These are phyloP conservation scores for Sorghum bicolor DNA, from an alignment of 176 grass and related monocot species.

Conservation along the genomic window Sorghum_bicolor_NCBIv3 NC_012870.2:68503501-68504000, in stretches of 20 bases:
- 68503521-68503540: constrained; percentile 81
- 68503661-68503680: constrained; percentile 77
- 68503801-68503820: constrained; percentile 65
- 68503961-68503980: neutral
- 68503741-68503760: constrained; percentile 77
- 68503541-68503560: constrained; percentile 64
- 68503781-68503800: constrained; percentile 85
- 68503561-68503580: constrained; percentile 83
- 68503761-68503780: constrained; percentile 44
- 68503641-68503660: constrained; percentile 56
- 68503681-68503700: constrained; percentile 94
- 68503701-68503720: constrained; percentile 99
- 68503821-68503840: constrained; percentile 73
- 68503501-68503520: constrained; percentile 69
- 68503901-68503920: constrained; percentile 1
- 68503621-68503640: constrained; percentile 54
- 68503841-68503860: neutral
- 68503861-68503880: neutral
- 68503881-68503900: neutral
- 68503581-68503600: constrained; percentile 53
- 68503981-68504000: neutral
- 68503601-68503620: constrained; percentile 41
- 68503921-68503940: neutral
- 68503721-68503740: constrained; percentile 94
- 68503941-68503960: neutral